A percentile compares a stretch with the other conserved stretches of the same genome.
Evolutionary conservation across 2,329 filamentous ascomycete species (phyloP).

Genomic region (Talaromyces sp.): DNA sequence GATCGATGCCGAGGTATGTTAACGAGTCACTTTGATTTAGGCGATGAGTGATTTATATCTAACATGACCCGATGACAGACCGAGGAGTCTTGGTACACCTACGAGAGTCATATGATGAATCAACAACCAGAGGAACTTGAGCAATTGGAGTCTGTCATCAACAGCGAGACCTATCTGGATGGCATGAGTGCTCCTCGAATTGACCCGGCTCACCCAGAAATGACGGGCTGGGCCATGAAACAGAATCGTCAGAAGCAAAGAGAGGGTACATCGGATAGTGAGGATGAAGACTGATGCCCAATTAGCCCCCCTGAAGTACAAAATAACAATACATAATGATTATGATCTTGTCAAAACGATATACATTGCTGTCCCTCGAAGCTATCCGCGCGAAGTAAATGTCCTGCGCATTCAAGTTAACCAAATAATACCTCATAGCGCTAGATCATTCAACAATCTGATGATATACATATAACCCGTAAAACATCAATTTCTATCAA

Average conservation of each 20-base stretch:
- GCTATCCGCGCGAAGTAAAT: background rate
- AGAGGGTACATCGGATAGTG: slow-evolving; percentile 23
- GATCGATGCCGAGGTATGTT: slow-evolving; percentile 44
- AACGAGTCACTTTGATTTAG: background rate
- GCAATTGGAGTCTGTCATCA: slow-evolving; percentile 58
- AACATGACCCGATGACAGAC: slow-evolving; percentile 41
- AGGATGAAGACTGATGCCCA: slow-evolving; percentile 12
- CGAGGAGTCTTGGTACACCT: slow-evolving; percentile 73
- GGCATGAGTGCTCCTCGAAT: slow-evolving; percentile 60
- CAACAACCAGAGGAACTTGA: slow-evolving; percentile 48
- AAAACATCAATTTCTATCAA: too few species aligned
- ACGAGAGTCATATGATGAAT: slow-evolving; percentile 70
- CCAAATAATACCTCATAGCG: too few species aligned
- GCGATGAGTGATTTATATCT: slow-evolving; percentile 5
- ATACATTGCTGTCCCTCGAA: background rate
- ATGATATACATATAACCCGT: too few species aligned
- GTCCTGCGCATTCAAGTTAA: too few species aligned
- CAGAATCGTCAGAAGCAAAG: slow-evolving; percentile 43
- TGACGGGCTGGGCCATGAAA: slow-evolving; percentile 50
- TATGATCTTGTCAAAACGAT: background rate
- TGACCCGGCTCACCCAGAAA: slow-evolving; percentile 46
- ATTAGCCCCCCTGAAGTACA: background rate
- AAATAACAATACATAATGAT: background rate
- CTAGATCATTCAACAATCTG: too few species aligned
- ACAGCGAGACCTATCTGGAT: slow-evolving; percentile 64